Conservation (phyloP, 2,329 filamentous ascomycete genomes). For the Trichoderma lentiforme region DNA sequence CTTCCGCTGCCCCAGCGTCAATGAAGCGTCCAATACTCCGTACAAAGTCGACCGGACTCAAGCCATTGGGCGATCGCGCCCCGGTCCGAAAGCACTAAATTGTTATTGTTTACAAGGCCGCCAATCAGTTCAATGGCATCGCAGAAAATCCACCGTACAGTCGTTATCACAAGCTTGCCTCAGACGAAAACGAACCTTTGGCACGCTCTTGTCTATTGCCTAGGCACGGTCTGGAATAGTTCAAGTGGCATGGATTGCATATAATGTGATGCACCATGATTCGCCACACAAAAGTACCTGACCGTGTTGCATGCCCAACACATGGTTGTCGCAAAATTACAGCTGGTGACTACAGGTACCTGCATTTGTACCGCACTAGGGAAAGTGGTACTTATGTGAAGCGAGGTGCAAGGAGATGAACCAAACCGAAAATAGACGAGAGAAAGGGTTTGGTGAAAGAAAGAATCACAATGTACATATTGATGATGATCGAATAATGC, state of each 20-base stretch:
- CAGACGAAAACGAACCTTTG: not conserved
- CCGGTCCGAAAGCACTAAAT: not conserved
- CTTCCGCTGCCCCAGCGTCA: not conserved
- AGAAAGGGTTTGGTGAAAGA: fast-evolving
- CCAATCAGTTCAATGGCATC: not conserved
- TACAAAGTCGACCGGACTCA: not conserved
- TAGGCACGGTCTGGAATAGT: not conserved
- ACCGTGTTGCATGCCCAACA: not conserved
- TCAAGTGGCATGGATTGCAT: not conserved
- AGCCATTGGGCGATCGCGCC: not conserved
- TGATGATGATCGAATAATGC: not conserved
- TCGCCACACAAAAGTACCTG: not conserved
- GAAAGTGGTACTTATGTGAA: not conserved
- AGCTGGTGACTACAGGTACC: not conserved
- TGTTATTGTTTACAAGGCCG: not conserved
- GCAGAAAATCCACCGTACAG: not conserved
- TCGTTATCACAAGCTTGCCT: not conserved
- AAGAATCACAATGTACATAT: too few species aligned
- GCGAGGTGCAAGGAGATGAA: not conserved
- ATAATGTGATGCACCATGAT: not conserved
- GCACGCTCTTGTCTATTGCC: not conserved
- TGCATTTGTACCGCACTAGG: not conserved
- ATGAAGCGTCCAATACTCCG: not conserved
- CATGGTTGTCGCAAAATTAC: too few species aligned
- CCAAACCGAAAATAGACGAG: not conserved